A percentile compares a stretch with the other conserved stretches of the same genome.
Conservation (phyloP, 73 alveolate genomes). For the Stentor roeselii region DNA sequence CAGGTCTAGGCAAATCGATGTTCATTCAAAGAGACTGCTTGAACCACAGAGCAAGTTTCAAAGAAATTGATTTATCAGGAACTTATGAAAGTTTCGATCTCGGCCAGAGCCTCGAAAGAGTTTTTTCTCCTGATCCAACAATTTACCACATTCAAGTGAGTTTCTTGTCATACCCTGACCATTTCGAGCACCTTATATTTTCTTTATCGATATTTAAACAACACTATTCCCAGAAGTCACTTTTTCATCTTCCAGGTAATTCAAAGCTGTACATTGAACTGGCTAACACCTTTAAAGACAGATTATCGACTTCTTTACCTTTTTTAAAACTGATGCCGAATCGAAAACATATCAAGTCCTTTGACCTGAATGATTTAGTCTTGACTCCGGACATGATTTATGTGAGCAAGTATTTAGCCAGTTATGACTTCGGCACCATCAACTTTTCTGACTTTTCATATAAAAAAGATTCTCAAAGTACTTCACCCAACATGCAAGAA, state of each 20-base stretch:
- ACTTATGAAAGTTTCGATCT: background rate
- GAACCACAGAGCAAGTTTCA: background rate
- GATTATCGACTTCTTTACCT: background rate
- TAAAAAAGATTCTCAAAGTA: background rate
- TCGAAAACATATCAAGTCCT: background rate
- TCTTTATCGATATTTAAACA: background rate
- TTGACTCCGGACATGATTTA: no score
- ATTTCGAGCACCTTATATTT: background rate
- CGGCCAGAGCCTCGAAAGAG: background rate
- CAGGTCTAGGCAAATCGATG: background rate
- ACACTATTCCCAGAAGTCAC: background rate
- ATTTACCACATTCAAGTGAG: background rate
- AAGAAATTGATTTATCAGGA: background rate
- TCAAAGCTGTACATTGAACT: background rate
- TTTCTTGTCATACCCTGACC: background rate
- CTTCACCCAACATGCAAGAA: no score
- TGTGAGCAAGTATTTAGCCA: background rate
- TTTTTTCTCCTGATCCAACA: background rate
- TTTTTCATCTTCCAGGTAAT: background rate
- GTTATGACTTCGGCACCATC: background rate
- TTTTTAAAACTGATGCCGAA: background rate
- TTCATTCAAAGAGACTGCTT: background rate
- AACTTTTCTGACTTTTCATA: background rate
- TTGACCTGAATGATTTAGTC: background rate
- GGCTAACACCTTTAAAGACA: constrained; percentile 2